phyloP scores from a whole-genome alignment of 805 yeast genomes.

The Nakazawaea ishiwadae region DNA sequence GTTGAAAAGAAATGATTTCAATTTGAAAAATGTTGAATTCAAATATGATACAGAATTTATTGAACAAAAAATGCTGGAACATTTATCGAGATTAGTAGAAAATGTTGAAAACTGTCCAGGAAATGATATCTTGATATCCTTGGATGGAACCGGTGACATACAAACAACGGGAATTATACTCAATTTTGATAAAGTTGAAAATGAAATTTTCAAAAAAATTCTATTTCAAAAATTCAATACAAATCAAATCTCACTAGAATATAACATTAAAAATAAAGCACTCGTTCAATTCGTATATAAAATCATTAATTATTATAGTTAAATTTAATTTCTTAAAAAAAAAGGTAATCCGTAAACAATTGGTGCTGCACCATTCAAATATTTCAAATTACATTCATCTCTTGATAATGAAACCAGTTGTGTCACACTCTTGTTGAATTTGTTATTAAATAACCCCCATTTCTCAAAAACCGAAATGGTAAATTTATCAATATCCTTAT shows the following conservation, averaged over 20 bases:
- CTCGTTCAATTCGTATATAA: conserved; percentile 8
- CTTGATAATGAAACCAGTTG: conserved; percentile 62
- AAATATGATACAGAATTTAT: background rate
- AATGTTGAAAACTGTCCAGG: background rate
- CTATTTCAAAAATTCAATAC: background rate
- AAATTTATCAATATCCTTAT: conserved; percentile 86
- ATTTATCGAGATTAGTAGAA: background rate
- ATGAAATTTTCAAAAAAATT: background rate
- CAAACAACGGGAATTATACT: no score
- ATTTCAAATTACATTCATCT: conserved; percentile 60
- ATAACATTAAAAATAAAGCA: background rate
- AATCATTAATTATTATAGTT: conserved; percentile 4
- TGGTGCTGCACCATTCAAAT: conserved; percentile 90
- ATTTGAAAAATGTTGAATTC: background rate
- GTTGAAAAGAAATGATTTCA: background rate
- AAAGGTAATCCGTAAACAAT: conserved; percentile 86
- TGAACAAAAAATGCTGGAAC: background rate
- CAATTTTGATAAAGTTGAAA: background rate
- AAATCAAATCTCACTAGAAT: background rate
- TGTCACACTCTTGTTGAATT: conserved; percentile 31
- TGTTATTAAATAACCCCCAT: conserved; percentile 54
- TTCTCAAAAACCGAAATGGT: conserved; percentile 53
- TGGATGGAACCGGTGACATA: no score
- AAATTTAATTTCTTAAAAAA: conserved; percentile 13
- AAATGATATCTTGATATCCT: background rate